Conservation (phyloP, 495 filamentous ascomycete genomes). For the Rusavskia elegans region DNA sequence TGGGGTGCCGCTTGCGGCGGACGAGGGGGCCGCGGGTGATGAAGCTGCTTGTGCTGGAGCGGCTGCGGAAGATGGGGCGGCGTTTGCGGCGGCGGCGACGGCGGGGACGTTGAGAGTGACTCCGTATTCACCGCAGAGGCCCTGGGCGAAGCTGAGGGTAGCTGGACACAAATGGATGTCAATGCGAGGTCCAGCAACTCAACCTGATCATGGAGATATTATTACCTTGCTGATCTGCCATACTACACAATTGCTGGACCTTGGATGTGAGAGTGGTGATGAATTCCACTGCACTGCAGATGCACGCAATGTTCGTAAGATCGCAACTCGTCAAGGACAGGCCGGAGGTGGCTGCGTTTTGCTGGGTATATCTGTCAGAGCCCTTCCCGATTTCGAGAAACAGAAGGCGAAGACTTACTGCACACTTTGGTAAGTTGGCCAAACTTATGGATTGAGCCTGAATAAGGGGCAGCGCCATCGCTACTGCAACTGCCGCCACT, state of each 20-base stretch:
- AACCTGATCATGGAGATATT: too few species aligned
- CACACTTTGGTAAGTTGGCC: neutral
- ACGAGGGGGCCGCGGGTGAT: neutral
- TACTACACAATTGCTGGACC: neutral
- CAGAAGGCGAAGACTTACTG: neutral
- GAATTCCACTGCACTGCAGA: neutral
- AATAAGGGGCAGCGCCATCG: neutral
- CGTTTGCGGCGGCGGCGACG: neutral
- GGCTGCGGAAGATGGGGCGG: neutral
- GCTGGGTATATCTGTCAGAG: neutral
- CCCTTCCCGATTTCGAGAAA: neutral
- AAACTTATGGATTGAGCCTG: neutral
- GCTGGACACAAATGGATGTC: neutral
- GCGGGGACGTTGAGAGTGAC: neutral
- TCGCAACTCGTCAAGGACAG: neutral
- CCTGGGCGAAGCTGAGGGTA: neutral
- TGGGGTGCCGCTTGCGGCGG: neutral
- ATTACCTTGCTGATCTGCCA: neutral
- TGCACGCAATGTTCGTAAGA: neutral
- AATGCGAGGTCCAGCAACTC: too few species aligned
- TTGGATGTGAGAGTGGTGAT: neutral
- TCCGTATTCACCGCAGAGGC: neutral
- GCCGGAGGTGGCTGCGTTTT: neutral
- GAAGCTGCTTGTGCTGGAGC: too few species aligned
- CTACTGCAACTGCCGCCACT: neutral